A percentile compares a stretch with the other conserved stretches of the same genome.
phyloP scores from a whole-genome alignment of 2,329 filamentous ascomycete genomes.

The Dactylellina leptospora region DNA sequence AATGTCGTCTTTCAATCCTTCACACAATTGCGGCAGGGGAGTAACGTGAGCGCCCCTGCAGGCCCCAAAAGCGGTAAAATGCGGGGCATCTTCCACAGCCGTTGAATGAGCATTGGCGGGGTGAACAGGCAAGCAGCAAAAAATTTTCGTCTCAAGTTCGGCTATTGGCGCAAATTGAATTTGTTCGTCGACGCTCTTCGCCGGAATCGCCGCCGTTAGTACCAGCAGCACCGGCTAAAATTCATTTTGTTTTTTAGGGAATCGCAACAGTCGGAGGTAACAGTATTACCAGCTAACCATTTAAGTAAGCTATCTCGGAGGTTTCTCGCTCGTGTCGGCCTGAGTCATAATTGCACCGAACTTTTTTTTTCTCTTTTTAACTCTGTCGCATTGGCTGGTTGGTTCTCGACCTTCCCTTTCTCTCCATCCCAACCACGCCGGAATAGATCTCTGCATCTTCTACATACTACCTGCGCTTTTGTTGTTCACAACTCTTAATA shows the following conservation, averaged over 20 bases:
- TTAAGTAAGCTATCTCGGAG: background rate
- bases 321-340: conserved; percentile 11
- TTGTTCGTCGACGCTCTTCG: conserved; percentile 1
- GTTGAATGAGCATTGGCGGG: conserved; percentile 1
- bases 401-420: conserved; percentile 2
- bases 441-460: background rate
- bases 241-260: background rate
- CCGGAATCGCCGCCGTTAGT: conserved; percentile 10
- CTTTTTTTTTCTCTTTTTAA: background rate
- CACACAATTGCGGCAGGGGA: background rate
- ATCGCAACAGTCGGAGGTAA: background rate
- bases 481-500: conserved; percentile 2
- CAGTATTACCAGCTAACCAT: too few species aligned
- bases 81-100: conserved; percentile 9
- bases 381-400: background rate
- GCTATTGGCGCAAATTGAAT: conserved; percentile 39
- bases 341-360: conserved; percentile 29
- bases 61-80: conserved; percentile 1
- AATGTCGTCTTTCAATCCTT: background rate
- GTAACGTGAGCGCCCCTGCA: background rate
- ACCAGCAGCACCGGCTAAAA: conserved; percentile 17
- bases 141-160: conserved; percentile 23
- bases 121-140: conserved; percentile 1
- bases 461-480: conserved; percentile 16
- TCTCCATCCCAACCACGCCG: background rate